Base-by-base conservation (phyloP, 139 green algal species). In the Desmodesmus armatus region DNA sequence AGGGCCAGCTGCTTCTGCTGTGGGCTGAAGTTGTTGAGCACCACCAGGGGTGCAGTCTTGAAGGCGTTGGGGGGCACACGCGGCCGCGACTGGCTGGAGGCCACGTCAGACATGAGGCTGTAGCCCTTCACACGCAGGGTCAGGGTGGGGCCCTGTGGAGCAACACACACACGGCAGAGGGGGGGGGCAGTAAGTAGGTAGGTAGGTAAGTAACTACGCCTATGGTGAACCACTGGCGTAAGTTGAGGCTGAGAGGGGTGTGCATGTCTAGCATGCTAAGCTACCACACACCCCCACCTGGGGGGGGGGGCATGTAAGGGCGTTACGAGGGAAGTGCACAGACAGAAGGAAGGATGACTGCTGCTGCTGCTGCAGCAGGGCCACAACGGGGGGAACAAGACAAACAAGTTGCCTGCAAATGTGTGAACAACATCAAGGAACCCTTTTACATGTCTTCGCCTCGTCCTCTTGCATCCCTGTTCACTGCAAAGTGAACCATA, bases 101-200 rank as follows among this genome's bases (percentile, higher is more conserved):
- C 72, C 62, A 99, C 95, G 81, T 99, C 96, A 3, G 88, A 86
- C 60, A 94, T 93, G 5, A 99, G 91, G 15, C 92, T 92, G 87
- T 98, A 99, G 70, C 85, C 71, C 17, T 91, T 80, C 39, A 99
- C 92, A 40, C 91, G 90, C 86, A 99, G 91, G 27, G 95, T 98
- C 41, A 99, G 75, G 6, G 97, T 99, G 51, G 97, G 97, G 11
- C 97, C 97, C 94, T 96, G 89, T n/a, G n/a, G 7, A 27, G 49
- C 31, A 58, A 21, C 66, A 74, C 27, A 25, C 5, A 49, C 7
- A 2, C 67, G 19, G 6, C 11, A 72, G 0, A 72, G 0, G 70
- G 37, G n/a, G n/a, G n/a, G n/a, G n/a, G n/a, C n/a, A n/a, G n/a
- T n/a, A n/a, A n/a, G n/a, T n/a, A n/a, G n/a, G n/a, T n/a, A n/a